Base-by-base conservation (phyloP, 306 rosid genomes). In the Castanea sativa region DNA sequence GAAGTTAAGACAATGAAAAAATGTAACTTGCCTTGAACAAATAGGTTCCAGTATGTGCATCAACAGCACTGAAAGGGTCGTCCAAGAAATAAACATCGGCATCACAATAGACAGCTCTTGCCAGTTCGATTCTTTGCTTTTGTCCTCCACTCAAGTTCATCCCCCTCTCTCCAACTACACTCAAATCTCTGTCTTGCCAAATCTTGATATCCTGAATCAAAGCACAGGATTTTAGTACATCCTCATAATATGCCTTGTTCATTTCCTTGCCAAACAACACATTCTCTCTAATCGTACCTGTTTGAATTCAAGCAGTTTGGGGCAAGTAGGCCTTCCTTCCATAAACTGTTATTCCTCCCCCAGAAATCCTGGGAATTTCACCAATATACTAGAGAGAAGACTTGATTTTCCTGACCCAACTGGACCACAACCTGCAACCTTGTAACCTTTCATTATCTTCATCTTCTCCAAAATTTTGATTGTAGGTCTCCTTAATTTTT, bases 11-110 rank as follows among this genome's bases (percentile, higher is more conserved):
- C n/a, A 72, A 63, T 8, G 19, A 33, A 33, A 15, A 43, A 49
- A 10, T 49, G 55, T 58, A 2, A 25, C 87, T 69, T 61, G 84
- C 99, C 97, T 92, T 82, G 80, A 92, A 74, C 49, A 30, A 90
- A 87, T 43, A 97, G 41, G 90, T 76, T 78, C 92, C 95, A 0
- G 99, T 94, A 80, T 86, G 96, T 49, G 97, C 97, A 81, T 94
- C 99, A 77, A 94, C 97, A 21, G 97, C 99, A 80, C 97, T 94
- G 76, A 94, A 91, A 85, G 99, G 99, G 59, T 94, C 97, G 20
- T 94, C 99, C 16, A 92, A 83, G 83, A 94, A 91, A 74, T 90
- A 91, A 79, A 94, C 84, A 85, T 92, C 97, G 1, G 97, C 86
- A 85, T 91, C 90, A 83, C 87, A 87, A 74, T 92, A 94, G 58